phyloP scores from a whole-genome alignment of 805 yeast genomes.

The Wickerhamiella qilinensis region DNA sequence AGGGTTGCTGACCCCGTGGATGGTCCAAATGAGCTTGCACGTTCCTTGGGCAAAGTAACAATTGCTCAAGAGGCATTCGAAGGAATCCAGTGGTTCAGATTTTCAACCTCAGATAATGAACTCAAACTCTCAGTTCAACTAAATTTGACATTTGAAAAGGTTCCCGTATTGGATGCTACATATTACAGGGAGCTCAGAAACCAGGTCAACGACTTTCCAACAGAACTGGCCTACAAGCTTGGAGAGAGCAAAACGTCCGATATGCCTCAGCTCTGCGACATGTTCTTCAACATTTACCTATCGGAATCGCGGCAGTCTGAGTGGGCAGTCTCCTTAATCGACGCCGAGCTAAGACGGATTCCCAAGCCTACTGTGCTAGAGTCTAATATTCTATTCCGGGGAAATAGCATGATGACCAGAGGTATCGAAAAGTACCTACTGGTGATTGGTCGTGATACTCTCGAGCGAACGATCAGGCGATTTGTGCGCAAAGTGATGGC shows the following conservation, averaged over 20 bases:
- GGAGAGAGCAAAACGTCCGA: conserved; percentile 7
- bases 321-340: conserved; percentile 59
- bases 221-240: conserved; percentile 30
- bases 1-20: background rate
- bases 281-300: conserved; percentile 61
- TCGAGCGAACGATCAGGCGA: conserved; percentile 57
- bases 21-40: background rate
- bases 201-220: conserved; percentile 33
- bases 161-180: conserved; percentile 31
- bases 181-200: conserved; percentile 48
- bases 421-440: conserved; percentile 63
- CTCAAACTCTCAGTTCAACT: conserved; percentile 15
- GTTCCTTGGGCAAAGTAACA: background rate
- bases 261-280: conserved; percentile 10
- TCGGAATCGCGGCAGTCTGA: conserved; percentile 48
- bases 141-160: conserved; percentile 14
- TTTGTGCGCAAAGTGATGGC: conserved; percentile 40
- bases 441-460: conserved; percentile 62
- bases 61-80: background rate
- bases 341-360: conserved; percentile 35
- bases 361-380: conserved; percentile 3
- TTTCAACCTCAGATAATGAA: conserved; percentile 2
- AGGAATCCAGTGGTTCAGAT: conserved; percentile 1
- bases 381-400: conserved; percentile 56
- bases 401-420: conserved; percentile 69